phyloP scores from a whole-genome alignment of 2,329 filamentous ascomycete genomes.

The Fusarium cyanostomum region DNA sequence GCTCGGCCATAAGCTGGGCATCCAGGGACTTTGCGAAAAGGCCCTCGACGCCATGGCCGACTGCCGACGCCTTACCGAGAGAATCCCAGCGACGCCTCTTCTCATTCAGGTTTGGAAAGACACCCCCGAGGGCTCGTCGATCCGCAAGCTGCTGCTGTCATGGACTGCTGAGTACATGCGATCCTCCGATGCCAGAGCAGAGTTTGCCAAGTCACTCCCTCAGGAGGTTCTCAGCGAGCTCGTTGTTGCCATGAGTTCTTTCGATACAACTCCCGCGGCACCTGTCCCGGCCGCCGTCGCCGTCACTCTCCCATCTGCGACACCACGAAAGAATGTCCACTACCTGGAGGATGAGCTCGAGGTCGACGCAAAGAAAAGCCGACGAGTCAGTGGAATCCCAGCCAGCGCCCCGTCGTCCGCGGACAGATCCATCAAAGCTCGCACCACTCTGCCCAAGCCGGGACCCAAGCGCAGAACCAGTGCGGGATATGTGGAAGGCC shows the following conservation, averaged over 20 bases:
- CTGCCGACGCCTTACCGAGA: slow-evolving; percentile 60
- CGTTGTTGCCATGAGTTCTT: slow-evolving; percentile 68
- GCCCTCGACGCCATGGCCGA: slow-evolving; percentile 67
- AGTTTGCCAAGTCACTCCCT: slow-evolving; percentile 69
- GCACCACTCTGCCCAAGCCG: slow-evolving; percentile 48
- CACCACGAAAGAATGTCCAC: slow-evolving; percentile 58
- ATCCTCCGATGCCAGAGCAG: slow-evolving; percentile 62
- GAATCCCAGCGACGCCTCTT: slow-evolving; percentile 67
- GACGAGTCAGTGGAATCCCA: slow-evolving; percentile 48
- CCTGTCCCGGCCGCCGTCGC: slow-evolving; percentile 37
- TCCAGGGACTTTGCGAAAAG: slow-evolving; percentile 65
- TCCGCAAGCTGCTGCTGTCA: slow-evolving; percentile 65
- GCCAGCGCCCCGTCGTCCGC: slow-evolving; percentile 20
- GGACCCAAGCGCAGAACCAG: slow-evolving; percentile 49
- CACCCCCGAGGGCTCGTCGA: slow-evolving; percentile 67
- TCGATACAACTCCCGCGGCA: slow-evolving; percentile 53
- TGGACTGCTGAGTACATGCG: slow-evolving; percentile 73
- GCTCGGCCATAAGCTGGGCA: slow-evolving; percentile 60
- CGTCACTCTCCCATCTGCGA: slow-evolving; percentile 23
- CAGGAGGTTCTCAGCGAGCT: slow-evolving; percentile 71
- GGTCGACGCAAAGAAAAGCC: slow-evolving; percentile 55
- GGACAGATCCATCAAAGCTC: slow-evolving; percentile 40
- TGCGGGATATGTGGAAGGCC: slow-evolving; percentile 45
- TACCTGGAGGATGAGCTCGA: slow-evolving; percentile 58
- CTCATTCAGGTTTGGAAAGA: slow-evolving; percentile 71